Evolutionary conservation across 2,329 filamentous ascomycete genomes (phyloP).

Genomic region (Penicillium sp.): DNA sequence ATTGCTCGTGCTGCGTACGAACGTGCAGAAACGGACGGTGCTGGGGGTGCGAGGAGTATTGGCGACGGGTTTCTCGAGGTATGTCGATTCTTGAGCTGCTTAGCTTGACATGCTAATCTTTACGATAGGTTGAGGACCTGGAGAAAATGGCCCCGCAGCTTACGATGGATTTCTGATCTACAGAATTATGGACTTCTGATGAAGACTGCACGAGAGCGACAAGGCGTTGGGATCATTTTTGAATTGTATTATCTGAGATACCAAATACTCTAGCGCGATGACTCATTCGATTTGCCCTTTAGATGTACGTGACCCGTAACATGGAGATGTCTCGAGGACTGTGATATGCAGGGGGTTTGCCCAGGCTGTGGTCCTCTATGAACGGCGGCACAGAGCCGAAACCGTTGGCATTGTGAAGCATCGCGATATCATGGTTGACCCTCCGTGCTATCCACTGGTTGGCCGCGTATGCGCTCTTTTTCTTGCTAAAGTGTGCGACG

Average conservation of each 20-base stretch:
- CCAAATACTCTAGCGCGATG: constrained; percentile 10
- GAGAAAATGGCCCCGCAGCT: constrained; percentile 85
- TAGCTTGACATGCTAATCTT: constrained; percentile 1
- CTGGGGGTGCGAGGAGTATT: constrained; percentile 35
- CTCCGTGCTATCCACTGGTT: constrained; percentile 20
- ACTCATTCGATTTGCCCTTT: not conserved
- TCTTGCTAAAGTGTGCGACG: constrained; percentile 25
- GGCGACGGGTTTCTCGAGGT: constrained; percentile 70
- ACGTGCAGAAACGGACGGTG: constrained; percentile 50
- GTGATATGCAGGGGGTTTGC: constrained; percentile 19
- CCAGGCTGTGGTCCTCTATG: constrained; percentile 22
- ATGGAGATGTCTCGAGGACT: constrained; percentile 24
- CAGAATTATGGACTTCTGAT: constrained; percentile 1
- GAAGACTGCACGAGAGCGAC: not conserved
- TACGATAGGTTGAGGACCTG: constrained; percentile 72
- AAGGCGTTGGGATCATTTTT: constrained; percentile 9
- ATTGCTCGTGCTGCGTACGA: constrained; percentile 75
- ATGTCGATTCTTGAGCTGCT: constrained; percentile 2
- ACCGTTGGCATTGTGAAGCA: constrained; percentile 26
- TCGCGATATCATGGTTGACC: constrained; percentile 25
- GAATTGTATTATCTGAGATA: constrained; percentile 22
- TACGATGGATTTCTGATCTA: constrained; percentile 71
- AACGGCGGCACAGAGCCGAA: constrained; percentile 23
- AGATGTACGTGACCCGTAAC: constrained; percentile 17
- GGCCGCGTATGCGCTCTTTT: constrained; percentile 21